Percentiles rank a stretch among this genome's conserved stretches.
Conservation (phyloP, 2,329 filamentous ascomycete species). For the Ascochyta clinopodiicola region DNA sequence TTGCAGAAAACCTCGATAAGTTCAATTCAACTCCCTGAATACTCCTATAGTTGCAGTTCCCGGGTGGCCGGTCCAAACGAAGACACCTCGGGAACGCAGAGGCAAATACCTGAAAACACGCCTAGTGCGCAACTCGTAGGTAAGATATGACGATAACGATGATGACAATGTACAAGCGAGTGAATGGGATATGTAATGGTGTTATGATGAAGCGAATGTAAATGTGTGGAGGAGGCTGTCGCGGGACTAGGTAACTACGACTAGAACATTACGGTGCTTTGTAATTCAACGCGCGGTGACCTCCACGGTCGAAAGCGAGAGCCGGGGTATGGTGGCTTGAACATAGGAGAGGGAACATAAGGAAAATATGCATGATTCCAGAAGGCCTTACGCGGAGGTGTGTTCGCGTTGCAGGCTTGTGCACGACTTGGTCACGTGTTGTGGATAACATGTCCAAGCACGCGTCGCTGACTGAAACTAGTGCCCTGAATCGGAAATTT, state of each 20-base stretch:
- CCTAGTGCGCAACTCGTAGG: neutral
- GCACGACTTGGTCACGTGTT: neutral
- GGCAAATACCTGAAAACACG: too few relatives aligned
- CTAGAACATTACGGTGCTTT: constrained; percentile 40
- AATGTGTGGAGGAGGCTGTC: constrained; percentile 24
- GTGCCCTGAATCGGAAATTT: constrained; percentile 8
- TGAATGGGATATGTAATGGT: neutral
- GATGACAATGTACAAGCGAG: constrained; percentile 7
- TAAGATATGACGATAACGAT: neutral
- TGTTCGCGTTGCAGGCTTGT: neutral
- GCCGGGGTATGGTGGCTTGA: constrained; percentile 5
- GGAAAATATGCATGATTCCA: neutral
- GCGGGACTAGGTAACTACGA: constrained; percentile 30
- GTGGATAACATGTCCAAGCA: neutral
- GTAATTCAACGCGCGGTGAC: constrained; percentile 35
- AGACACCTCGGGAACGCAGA: too few relatives aligned
- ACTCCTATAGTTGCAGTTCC: too few relatives aligned
- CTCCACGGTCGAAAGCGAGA: constrained; percentile 22
- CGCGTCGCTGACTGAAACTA: neutral
- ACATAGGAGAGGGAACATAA: constrained; percentile 9
- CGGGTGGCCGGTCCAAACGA: neutral
- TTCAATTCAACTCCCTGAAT: too few relatives aligned
- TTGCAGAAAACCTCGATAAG: too few relatives aligned
- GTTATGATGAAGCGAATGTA: constrained; percentile 9
- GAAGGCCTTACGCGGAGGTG: neutral